Base-by-base conservation (phyloP, 2,329 filamentous ascomycete species). In the Lachnellula occidentalis region DNA sequence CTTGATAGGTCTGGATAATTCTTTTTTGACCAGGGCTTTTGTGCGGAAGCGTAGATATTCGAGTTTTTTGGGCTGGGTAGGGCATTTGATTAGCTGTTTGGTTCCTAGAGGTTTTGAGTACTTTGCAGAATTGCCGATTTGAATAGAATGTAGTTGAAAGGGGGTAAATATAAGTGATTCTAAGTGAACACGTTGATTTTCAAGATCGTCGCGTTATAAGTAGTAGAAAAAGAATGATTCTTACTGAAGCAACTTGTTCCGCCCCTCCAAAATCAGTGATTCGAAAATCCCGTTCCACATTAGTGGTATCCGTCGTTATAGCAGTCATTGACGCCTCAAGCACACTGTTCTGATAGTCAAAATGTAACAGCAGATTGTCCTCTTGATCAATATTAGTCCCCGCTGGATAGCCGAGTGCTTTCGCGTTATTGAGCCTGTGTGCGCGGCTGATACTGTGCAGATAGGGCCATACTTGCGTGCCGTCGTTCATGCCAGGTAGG, bases 321-420 rank as follows among this genome's bases (percentile, higher is more conserved):
- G 19, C 19, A 11, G 21, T 45, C 15, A 51, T 45, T 19, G 49
- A 51, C 14, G 45, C 49, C 14, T 51, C 24, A 7, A 51, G 39
- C 22, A 34, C 6, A 21, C 36, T 19, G 5, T 45, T 45, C 17
- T 51, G 49, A 37, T 51, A 51, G 8, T 51, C 49, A 36, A 51
- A 31, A 45, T 51, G 49, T 45, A 51, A 15, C 2, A 51, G 41
- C 1, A 51, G 49, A 34, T 14, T 31, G 6, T 34, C 21, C 5
- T 45, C 27, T 45, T 39, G 4, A 6, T 24, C 24, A 24, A 51
- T 17, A 21, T 51, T 17, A 2, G 49, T 34, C 5, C 27, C 49
- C 17, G n/a, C 11, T 8, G 49, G 49, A 45, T 51, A 51, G 5
- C 49, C 49, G 9, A 51, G 27, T n/a, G 49, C 34, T 22, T 51